phyloP scores from a whole-genome alignment of 805 yeast genomes.

The Candida namnaoensis region DNA sequence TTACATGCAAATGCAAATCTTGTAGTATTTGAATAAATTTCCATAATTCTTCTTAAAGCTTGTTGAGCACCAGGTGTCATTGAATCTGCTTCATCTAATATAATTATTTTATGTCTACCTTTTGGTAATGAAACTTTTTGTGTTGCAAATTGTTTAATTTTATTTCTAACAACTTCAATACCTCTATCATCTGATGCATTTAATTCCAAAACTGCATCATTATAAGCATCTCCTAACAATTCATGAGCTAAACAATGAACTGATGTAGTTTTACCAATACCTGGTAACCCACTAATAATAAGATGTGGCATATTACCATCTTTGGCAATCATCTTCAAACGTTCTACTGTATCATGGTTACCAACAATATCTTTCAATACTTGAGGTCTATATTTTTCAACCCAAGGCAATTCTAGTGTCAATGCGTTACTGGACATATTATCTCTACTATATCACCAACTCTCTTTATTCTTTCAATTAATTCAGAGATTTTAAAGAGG shows the following conservation, averaged over 20 bases:
- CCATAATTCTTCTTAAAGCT: slow-evolving; percentile 92
- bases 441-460: too few species aligned
- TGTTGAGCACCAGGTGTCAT: slow-evolving; percentile 97
- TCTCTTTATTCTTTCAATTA: too few species aligned
- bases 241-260: slow-evolving; percentile 84
- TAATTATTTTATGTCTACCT: slow-evolving; percentile 88
- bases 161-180: slow-evolving; percentile 89
- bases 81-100: slow-evolving; percentile 93
- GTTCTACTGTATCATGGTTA: slow-evolving; percentile 79
- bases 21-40: slow-evolving; percentile 88
- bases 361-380: slow-evolving; percentile 83
- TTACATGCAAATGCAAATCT: slow-evolving; percentile 99
- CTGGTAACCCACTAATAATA: slow-evolving; percentile 93
- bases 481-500: too few species aligned
- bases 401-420: slow-evolving; percentile 35
- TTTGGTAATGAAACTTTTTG: slow-evolving; percentile 81
- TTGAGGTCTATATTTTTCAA: slow-evolving; percentile 91
- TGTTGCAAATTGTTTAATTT: slow-evolving; percentile 93
- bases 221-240: slow-evolving; percentile 61
- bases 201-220: slow-evolving; percentile 82
- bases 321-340: slow-evolving; percentile 73
- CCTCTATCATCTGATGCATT: slow-evolving; percentile 98
- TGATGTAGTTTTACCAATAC: slow-evolving; percentile 95
- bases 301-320: slow-evolving; percentile 98
- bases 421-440: slow-evolving; percentile 2